Evolutionary conservation across 2,329 filamentous ascomycete species (phyloP), one percentile per base, ranked within the genome.

Genomic region (Sporothrix humicola): DNA sequence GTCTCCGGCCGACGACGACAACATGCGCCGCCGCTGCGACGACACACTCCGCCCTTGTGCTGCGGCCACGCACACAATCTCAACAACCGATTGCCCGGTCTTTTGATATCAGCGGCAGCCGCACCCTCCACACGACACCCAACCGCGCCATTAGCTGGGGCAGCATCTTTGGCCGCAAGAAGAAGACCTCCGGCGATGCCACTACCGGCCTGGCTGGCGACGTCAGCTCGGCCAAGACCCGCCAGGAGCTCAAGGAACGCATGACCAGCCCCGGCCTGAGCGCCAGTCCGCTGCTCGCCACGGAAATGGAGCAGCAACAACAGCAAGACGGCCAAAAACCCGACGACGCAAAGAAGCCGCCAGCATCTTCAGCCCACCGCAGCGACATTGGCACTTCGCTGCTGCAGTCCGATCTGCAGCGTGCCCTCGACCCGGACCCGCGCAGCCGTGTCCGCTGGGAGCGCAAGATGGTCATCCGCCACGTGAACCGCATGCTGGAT

Each of bases 391-490:
- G 79, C 73, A 77, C 78, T 15, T 83, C 84, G 56, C 79, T 82
- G 61, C 82, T 83, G 76, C 82, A 82, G 37, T 84, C 85, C 52
- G 86, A 87, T 77, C 88, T 92, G 84, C 87, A 88, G 73, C 84
- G 87, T 73, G 87, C 88, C 42, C 83, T 93, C 65, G 92, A 97
- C 81, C 96, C 96, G 5, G 88, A 92, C 77, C 94, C 95, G 17
- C 83, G 86, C 61, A 87, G 87, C 73, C 89, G 94, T 73, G 85
- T 90, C 72, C 87, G 91, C 73, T 97, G 93, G 90, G 90, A 97
- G 84, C 88, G 93, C 78, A 94, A 92, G 82, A 94, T 95, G 87
- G 89, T 97, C 56, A 92, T 95, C 72, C 89, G 92, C 77, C 89
- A 92, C 81, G 87, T 98, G 68, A 87, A 87, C 71, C 88, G 88